phyloP scores from a whole-genome alignment of 1,139 yeast species.

The Blastobotrys aristatus region DNA sequence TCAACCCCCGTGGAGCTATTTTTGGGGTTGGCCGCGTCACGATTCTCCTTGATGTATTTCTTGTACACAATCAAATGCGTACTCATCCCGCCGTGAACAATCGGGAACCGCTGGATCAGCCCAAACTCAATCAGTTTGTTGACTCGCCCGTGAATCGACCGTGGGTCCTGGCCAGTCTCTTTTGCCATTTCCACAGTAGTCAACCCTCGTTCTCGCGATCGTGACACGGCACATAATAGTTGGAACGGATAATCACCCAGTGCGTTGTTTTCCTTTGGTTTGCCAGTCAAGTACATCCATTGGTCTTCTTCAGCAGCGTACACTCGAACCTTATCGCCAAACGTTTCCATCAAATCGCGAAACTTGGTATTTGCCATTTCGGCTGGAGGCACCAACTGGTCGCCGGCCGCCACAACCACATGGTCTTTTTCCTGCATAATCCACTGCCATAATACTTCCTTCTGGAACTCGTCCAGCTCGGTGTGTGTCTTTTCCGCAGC shows the following conservation, averaged over 20 bases:
- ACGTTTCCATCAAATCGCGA: slow-evolving; percentile 17
- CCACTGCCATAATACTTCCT: slow-evolving; percentile 31
- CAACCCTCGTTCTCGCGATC: slow-evolving; percentile 34
- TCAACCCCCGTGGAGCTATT: slow-evolving; percentile 34
- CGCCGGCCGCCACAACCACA: slow-evolving; percentile 22
- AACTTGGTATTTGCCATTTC: slow-evolving; percentile 17
- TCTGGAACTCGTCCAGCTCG: slow-evolving; percentile 27
- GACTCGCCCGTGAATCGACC: slow-evolving; percentile 38
- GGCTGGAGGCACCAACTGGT: slow-evolving; percentile 14
- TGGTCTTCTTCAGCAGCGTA: slow-evolving; percentile 34
- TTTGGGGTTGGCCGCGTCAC: slow-evolving; percentile 16
- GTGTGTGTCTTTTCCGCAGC: slow-evolving; percentile 21
- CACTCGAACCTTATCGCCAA: slow-evolving; percentile 26
- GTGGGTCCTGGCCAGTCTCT: slow-evolving; percentile 38
- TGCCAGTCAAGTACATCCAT: slow-evolving; percentile 36
- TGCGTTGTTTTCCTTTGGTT: slow-evolving; percentile 29
- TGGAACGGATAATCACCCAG: slow-evolving; percentile 36
- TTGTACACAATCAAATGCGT: slow-evolving; percentile 34
- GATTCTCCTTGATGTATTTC: slow-evolving; percentile 24
- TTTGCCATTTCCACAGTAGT: slow-evolving; percentile 35
- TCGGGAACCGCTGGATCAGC: slow-evolving; percentile 34
- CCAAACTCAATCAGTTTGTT: slow-evolving; percentile 31
- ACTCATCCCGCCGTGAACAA: slow-evolving; percentile 29
- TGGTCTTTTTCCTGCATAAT: slow-evolving; percentile 24
- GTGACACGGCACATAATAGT: slow-evolving; percentile 35